These are phyloP conservation scores for Podila clonocystis DNA, from an alignment of 192 early-diverging fungal species.

Conservation along the genomic window DNA sequence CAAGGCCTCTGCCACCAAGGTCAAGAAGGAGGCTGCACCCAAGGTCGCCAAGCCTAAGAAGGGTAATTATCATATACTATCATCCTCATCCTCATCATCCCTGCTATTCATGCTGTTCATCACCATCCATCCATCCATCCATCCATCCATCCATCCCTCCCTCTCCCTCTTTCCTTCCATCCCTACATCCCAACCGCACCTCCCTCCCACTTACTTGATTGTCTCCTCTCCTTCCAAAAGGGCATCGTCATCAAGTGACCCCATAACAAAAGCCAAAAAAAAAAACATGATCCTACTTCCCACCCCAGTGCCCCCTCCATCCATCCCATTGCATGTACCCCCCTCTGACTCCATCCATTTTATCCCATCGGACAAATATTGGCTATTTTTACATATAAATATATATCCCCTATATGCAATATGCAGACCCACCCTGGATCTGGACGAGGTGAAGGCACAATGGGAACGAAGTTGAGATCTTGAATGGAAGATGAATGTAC, in stretches of 20 bases:
- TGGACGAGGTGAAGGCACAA: no score
- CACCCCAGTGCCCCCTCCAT: no score
- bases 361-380: no score
- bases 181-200: neutral
- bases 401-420: no score
- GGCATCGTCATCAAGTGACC: neutral
- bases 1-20: neutral
- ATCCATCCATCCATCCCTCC: neutral
- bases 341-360: no score
- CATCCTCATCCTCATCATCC: conserved; percentile 1
- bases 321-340: no score
- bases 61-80: conserved; percentile 1
- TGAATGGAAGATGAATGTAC: no score
- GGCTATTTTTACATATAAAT: no score
- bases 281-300: neutral
- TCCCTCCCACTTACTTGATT: neutral
- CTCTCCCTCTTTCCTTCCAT: neutral
- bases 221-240: neutral
- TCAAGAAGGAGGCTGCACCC: conserved; percentile 9
- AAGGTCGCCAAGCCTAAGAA: conserved; percentile 23
- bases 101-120: neutral
- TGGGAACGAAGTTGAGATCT: no score
- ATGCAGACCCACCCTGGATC: no score
- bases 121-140: neutral
- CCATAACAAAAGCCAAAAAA: neutral